phyloP scores from a whole-genome alignment of 2,329 filamentous ascomycete genomes.

The Cylindrodendrum hubeiense region DNA sequence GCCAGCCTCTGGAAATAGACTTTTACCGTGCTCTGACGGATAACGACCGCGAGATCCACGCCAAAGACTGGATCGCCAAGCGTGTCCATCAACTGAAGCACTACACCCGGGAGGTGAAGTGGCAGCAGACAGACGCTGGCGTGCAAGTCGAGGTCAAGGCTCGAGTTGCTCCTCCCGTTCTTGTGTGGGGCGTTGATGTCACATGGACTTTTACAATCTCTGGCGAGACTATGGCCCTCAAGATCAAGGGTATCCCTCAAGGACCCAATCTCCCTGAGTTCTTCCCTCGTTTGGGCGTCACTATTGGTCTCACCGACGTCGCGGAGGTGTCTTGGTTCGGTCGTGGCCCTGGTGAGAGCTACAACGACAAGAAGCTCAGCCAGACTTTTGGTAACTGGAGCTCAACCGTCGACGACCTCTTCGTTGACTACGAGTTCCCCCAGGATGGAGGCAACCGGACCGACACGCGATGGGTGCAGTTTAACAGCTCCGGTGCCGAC shows the following conservation, averaged over 20 bases:
- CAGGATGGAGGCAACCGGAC: conserved; percentile 76
- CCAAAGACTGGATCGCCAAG: conserved; percentile 67
- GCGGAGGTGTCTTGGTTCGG: conserved; percentile 67
- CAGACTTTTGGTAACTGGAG: conserved; percentile 69
- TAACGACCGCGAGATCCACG: conserved; percentile 71
- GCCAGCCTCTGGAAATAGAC: conserved; percentile 59
- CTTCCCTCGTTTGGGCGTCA: conserved; percentile 74
- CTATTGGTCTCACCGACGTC: conserved; percentile 55
- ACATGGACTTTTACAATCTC: conserved; percentile 68
- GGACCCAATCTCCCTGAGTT: conserved; percentile 65
- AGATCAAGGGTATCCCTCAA: conserved; percentile 60
- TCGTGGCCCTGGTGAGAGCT: conserved; percentile 75
- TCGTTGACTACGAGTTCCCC: conserved; percentile 74
- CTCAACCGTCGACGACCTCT: conserved; percentile 62
- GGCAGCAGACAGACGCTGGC: conserved; percentile 48
- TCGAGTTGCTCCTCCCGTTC: conserved; percentile 71
- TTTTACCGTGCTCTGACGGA: conserved; percentile 77
- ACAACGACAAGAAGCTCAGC: conserved; percentile 73
- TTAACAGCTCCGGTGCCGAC: background rate
- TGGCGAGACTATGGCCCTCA: conserved; percentile 61
- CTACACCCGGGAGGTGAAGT: conserved; percentile 53
- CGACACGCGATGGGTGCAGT: conserved; percentile 69
- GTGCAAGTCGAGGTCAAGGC: conserved; percentile 60
- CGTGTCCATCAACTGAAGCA: conserved; percentile 60
- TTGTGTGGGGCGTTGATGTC: conserved; percentile 70